These are phyloP conservation scores for Xerocomellus dryophilus DNA, from an alignment of 768 basidiomycete genomes.

Conservation along the genomic window DNA sequence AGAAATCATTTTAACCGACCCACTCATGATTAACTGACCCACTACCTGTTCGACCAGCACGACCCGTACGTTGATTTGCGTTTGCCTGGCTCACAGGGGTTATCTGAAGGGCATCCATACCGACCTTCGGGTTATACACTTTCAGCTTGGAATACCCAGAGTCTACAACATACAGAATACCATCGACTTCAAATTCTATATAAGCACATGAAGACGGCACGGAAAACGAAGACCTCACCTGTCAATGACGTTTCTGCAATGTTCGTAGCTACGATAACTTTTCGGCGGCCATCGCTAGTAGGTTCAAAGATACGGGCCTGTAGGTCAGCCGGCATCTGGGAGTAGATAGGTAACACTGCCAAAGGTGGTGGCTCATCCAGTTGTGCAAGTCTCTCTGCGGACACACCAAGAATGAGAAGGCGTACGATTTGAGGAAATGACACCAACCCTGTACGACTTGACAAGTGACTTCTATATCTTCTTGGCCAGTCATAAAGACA, in stretches of 20 bases:
- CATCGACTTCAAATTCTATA: conserved; percentile 64
- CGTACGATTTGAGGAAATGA: background rate
- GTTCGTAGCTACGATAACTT: conserved; percentile 98
- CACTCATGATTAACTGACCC: conserved; percentile 54
- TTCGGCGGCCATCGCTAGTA: conserved; percentile 88
- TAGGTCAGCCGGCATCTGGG: conserved; percentile 98
- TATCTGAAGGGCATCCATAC: conserved; percentile 99
- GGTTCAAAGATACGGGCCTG: conserved; percentile 98
- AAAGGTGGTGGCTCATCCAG: conserved; percentile 87
- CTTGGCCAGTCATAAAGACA: conserved; percentile 99
- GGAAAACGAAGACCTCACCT: conserved; percentile 41
- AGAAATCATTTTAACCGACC: background rate
- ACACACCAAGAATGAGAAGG: background rate
- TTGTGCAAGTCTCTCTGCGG: conserved; percentile 81
- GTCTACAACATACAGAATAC: conserved; percentile 96
- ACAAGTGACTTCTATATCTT: conserved; percentile 97
- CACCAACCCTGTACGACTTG: conserved; percentile 82
- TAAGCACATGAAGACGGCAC: conserved; percentile 4
- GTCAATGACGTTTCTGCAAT: conserved; percentile 98
- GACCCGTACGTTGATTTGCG: conserved; percentile 92
- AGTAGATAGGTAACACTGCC: conserved; percentile 96
- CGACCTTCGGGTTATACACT: conserved; percentile 98
- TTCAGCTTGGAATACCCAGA: conserved; percentile 96
- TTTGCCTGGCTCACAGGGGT: conserved; percentile 99
- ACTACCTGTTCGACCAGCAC: conserved; percentile 93